Evolutionary conservation across 2,329 filamentous ascomycete species (phyloP), one percentile per base, ranked within the genome.

Genomic region (Diplodia intermedia): DNA sequence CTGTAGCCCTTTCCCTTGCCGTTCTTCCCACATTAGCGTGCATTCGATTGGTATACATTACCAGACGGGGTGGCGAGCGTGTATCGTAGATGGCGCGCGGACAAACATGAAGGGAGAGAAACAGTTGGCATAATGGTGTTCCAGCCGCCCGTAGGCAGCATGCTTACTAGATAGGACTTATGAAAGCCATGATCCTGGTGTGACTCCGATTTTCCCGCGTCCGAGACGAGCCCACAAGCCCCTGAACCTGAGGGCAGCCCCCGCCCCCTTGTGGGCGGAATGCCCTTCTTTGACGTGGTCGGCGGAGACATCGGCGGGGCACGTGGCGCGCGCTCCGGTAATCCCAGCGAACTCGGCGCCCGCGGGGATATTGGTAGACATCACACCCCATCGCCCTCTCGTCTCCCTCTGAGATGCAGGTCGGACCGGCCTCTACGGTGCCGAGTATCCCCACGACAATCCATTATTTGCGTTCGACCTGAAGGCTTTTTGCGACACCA

Each of bases 341-440:
- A 52, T 63, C 60, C 54, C 56, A 23, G 66, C 66, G 66, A 67
- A 55, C 49, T 67, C 66, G 66, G 66, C 55, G 66, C 33, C 49
- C 26, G 33, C 43, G 26, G 57, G 40, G 40, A 52, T 29, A 43
- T 31, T 36, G 43, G 60, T 29, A 52, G 29, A 23, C 43, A 49
- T 60, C 65, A 29, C 14, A 53, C 65, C 31, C 53, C 53, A 26
- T 52, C 65, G 40, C 40, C 36, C 53, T 57, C 15, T 66, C 40
- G 15, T 33, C 40, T 43, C 63, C 33, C 50, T 55, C 49, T 36
- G 38, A 40, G 38, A 40, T 38, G 53, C n/a, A 26, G 18, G 49
- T 33, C 33, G 18, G 40, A 23, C 47, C 36, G 43, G 40, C 40
- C 40, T 47, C 18, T 47, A 47, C 40, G 40, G 5, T 26, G 18